phyloP scores from a whole-genome alignment of 805 yeast species.

The Candida orba region DNA sequence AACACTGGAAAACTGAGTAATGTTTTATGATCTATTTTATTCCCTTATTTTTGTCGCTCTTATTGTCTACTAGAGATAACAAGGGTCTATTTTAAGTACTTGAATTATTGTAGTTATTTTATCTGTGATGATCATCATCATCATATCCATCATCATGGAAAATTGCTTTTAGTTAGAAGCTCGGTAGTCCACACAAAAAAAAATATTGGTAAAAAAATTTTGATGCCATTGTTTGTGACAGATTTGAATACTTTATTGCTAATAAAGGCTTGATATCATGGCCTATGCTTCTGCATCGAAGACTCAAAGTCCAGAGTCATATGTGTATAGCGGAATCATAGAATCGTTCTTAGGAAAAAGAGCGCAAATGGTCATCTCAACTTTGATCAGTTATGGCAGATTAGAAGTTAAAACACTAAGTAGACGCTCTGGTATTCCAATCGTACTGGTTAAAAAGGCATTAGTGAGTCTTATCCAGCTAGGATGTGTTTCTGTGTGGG shows the following conservation, averaged over 20 bases:
- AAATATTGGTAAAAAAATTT: background rate
- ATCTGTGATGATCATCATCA: too few relatives aligned
- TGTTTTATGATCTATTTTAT: background rate
- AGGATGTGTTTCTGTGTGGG: constrained; percentile 65
- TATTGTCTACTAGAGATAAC: background rate
- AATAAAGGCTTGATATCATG: background rate
- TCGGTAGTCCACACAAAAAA: background rate
- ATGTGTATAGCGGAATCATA: constrained; percentile 46
- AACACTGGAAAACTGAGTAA: constrained; percentile 10
- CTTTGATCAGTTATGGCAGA: constrained; percentile 63
- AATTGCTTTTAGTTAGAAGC: background rate
- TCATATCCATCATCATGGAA: too few relatives aligned
- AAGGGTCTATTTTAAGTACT: too few relatives aligned
- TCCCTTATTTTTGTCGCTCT: background rate
- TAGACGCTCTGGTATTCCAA: constrained; percentile 38
- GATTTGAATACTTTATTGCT: too few relatives aligned
- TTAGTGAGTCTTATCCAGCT: constrained; percentile 75
- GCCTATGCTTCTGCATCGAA: constrained; percentile 26
- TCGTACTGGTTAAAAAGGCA: constrained; percentile 49
- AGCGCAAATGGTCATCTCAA: constrained; percentile 56
- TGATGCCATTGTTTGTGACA: too few relatives aligned
- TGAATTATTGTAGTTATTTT: too few relatives aligned
- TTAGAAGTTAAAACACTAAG: constrained; percentile 49
- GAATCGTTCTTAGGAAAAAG: constrained; percentile 61
- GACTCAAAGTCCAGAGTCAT: constrained; percentile 57